Evolutionary conservation across 2,329 filamentous ascomycete genomes (phyloP).

Genomic region (Epichloe elymi): DNA sequence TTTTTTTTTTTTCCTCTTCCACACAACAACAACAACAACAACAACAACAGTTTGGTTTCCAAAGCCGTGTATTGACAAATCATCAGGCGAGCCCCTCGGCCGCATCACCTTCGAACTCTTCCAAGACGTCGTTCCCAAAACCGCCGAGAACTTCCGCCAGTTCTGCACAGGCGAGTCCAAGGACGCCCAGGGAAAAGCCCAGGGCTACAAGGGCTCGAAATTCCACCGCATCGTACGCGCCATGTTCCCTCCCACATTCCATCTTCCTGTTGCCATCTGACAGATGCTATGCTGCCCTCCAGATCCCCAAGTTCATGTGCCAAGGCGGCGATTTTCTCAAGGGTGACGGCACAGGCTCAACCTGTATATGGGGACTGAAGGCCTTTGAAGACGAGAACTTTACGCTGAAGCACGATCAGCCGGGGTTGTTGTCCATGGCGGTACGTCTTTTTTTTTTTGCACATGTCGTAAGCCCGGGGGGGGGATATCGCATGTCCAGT

Average conservation of each 20-base stretch:
- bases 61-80: too few relatives aligned
- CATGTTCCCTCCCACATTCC: neutral
- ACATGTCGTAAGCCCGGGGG: neutral
- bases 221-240: slow-evolving; percentile 78
- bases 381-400: slow-evolving; percentile 91
- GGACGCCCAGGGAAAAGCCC: slow-evolving; percentile 56
- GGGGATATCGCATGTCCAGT: too few relatives aligned
- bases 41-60: too few relatives aligned
- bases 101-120: slow-evolving; percentile 87
- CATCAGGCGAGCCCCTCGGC: slow-evolving; percentile 66
- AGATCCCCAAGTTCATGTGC: slow-evolving; percentile 96
- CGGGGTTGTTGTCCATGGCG: slow-evolving; percentile 85
- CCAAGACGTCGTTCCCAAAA: slow-evolving; percentile 69
- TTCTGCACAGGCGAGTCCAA: slow-evolving; percentile 93
- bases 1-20: neutral
- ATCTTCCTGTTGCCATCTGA: neutral
- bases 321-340: slow-evolving; percentile 95
- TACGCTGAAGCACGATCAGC: slow-evolving; percentile 58
- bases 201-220: slow-evolving; percentile 89
- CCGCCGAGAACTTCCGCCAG: slow-evolving; percentile 92
- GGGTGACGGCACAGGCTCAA: slow-evolving; percentile 80
- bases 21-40: too few relatives aligned
- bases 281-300: neutral
- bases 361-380: slow-evolving; percentile 74
- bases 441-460: slow-evolving; percentile 37